Conservation (phyloP, 2,329 filamentous ascomycete species). For the Pezicula radicicola region DNA sequence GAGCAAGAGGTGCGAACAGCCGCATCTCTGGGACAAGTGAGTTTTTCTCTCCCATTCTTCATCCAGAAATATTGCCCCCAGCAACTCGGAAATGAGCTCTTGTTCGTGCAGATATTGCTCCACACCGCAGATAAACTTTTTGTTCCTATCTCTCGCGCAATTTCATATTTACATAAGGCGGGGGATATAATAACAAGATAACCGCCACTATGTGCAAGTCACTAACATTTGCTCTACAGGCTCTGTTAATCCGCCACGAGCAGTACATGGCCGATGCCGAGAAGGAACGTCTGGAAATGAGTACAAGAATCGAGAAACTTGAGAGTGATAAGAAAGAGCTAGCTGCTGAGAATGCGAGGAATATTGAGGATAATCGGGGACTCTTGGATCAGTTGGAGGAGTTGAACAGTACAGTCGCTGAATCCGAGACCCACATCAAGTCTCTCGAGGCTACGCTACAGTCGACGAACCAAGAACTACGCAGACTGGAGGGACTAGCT, state of each 20-base stretch:
- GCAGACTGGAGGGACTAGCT: constrained; percentile 70
- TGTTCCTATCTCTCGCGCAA: not conserved
- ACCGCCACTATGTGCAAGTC: constrained; percentile 27
- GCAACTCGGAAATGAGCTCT: constrained; percentile 3
- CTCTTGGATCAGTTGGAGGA: constrained; percentile 82
- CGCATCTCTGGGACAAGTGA: constrained; percentile 87
- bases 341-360: constrained; percentile 72
- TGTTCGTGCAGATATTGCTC: not conserved
- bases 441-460: constrained; percentile 73
- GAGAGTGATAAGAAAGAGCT: constrained; percentile 71
- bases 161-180: not conserved
- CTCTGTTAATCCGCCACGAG: constrained; percentile 87
- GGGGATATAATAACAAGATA: not conserved
- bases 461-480: constrained; percentile 73
- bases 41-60: constrained; percentile 32
- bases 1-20: constrained; percentile 87
- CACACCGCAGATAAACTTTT: not conserved
- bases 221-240: constrained; percentile 78
- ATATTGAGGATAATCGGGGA: constrained; percentile 77
- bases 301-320: constrained; percentile 69
- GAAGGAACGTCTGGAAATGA: constrained; percentile 73
- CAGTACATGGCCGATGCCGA: constrained; percentile 91
- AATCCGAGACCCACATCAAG: constrained; percentile 78
- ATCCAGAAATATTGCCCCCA: constrained; percentile 9
- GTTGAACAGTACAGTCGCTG: constrained; percentile 73